phyloP scores from a whole-genome alignment of 1,284 basidiomycete genomes.

The Microstroma glucosiphilum region DNA sequence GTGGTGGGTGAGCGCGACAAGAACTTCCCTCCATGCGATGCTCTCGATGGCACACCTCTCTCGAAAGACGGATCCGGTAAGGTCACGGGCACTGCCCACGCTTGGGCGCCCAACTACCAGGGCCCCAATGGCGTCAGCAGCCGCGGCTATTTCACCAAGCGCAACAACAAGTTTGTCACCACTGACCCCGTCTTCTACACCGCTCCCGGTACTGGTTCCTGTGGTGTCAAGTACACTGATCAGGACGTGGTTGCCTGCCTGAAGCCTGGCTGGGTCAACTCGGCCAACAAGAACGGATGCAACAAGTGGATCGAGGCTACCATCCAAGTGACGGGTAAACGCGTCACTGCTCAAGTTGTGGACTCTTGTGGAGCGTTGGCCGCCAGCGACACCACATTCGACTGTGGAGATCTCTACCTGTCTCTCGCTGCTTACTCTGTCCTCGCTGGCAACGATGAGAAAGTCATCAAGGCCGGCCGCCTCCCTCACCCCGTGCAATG shows the following conservation, averaged over 20 bases:
- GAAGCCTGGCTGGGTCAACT: conserved; percentile 4
- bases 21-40: background rate
- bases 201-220: background rate
- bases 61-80: too few relatives aligned
- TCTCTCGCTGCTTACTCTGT: background rate
- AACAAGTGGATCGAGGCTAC: background rate
- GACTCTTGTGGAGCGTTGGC: background rate
- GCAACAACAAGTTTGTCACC: too few relatives aligned
- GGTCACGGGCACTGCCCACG: too few relatives aligned
- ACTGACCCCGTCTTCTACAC: background rate
- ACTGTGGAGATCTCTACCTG: background rate
- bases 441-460: background rate
- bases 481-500: background rate
- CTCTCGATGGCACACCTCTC: background rate
- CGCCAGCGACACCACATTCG: background rate
- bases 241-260: background rate
- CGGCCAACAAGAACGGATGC: conserved; percentile 5
- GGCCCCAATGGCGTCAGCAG: too few relatives aligned
- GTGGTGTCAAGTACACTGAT: conserved; percentile 1
- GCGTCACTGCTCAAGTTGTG: background rate
- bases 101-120: too few relatives aligned
- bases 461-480: background rate
- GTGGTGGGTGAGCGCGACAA: background rate
- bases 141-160: too few relatives aligned
- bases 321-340: background rate